These are phyloP conservation scores for Gossypium laxum DNA, from an alignment of 441 rosid genomes.

Conservation along the genomic window DNA sequence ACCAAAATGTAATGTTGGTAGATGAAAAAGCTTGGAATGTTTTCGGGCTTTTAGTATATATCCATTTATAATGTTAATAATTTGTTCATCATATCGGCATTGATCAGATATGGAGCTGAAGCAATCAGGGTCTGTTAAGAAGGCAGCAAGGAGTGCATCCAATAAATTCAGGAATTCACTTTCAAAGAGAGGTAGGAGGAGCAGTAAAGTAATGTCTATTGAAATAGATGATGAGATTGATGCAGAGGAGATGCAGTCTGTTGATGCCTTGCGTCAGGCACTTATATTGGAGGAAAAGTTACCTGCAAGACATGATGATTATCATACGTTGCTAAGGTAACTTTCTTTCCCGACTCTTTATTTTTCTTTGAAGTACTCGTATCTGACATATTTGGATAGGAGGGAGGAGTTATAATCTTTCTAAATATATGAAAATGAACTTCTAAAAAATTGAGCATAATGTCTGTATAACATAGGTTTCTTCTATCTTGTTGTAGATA, in stretches of 20 bases:
- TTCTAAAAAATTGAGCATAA: neutral
- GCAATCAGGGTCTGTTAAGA: conserved; percentile 39
- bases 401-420: neutral
- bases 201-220: conserved; percentile 56
- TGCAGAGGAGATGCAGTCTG: conserved; percentile 58
- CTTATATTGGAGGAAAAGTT: conserved; percentile 59
- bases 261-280: conserved; percentile 66
- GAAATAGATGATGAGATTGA: conserved; percentile 65
- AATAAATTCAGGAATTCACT: conserved; percentile 58
- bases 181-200: conserved; percentile 48
- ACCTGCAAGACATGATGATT: conserved; percentile 66
- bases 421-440: neutral
- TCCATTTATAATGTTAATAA: neutral
- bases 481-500: neutral
- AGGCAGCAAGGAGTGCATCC: conserved; percentile 50
- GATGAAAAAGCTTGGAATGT: neutral
- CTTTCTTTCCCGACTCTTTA: neutral
- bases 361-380: neutral
- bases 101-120: conserved; percentile 23
- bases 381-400: neutral
- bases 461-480: neutral
- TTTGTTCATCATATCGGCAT: conserved; percentile 3
- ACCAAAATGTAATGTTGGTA: neutral
- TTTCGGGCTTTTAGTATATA: neutral
- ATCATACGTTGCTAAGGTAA: conserved; percentile 72